Evolutionary conservation across 2,329 filamentous ascomycete species (phyloP).

Genomic region (Colletotrichum theobromicola): DNA sequence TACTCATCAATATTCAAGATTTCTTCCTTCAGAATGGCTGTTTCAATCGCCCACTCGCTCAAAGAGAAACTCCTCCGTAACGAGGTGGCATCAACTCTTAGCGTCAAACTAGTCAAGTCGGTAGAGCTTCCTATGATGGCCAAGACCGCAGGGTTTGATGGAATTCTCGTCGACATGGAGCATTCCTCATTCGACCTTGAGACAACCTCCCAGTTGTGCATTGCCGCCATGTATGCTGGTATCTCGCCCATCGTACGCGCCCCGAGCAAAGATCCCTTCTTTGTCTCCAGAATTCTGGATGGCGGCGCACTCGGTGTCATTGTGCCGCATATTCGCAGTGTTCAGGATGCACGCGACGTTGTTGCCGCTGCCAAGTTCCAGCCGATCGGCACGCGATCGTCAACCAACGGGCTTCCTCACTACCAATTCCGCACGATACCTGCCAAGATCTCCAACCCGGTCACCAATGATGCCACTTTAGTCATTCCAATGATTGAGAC

Average conservation of each 20-base stretch:
- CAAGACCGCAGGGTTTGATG: constrained; percentile 45
- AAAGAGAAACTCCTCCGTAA: constrained; percentile 29
- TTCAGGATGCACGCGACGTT: constrained; percentile 39
- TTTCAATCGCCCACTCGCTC: constrained; percentile 27
- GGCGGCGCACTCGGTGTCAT: constrained; percentile 45
- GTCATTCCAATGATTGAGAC: constrained; percentile 50
- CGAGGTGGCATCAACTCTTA: constrained; percentile 29
- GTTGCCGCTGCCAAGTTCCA: constrained; percentile 41
- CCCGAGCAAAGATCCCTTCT: constrained; percentile 41
- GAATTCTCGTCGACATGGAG: constrained; percentile 50
- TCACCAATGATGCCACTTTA: constrained; percentile 39
- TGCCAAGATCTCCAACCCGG: constrained; percentile 36
- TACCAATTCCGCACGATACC: constrained; percentile 38
- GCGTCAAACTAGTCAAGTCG: constrained; percentile 35
- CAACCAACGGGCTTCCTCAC: constrained; percentile 38
- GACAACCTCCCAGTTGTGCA: constrained; percentile 38
- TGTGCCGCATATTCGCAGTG: constrained; percentile 43
- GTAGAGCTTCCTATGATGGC: constrained; percentile 41
- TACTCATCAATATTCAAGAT: not conserved
- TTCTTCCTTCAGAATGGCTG: constrained; percentile 21
- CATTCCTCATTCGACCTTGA: constrained; percentile 43
- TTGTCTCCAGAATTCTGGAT: constrained; percentile 42
- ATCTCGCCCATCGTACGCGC: constrained; percentile 46
- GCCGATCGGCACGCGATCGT: constrained; percentile 39
- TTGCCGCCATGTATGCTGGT: constrained; percentile 42